phyloP scores from a whole-genome alignment of 257 asterid species.

The Nicotiana tomentosiformis region DNA sequence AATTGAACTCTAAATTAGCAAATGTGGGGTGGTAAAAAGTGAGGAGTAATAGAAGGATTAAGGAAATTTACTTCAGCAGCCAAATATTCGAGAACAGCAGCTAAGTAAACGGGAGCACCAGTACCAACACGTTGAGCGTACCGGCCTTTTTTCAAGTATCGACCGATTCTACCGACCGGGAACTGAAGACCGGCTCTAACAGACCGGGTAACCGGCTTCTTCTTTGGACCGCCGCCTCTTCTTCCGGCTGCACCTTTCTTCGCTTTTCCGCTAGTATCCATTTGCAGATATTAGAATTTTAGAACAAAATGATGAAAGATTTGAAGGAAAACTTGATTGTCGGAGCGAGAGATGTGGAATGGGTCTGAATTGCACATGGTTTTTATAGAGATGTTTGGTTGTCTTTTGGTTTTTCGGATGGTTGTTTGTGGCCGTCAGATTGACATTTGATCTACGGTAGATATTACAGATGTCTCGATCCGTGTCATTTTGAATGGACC shows the following conservation, averaged over 20 bases:
- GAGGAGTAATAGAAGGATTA: neutral
- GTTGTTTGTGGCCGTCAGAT: conserved; percentile 18
- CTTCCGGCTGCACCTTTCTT: conserved; percentile 45
- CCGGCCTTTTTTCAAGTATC: conserved; percentile 34
- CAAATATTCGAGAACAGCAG: conserved; percentile 38
- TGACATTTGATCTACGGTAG: conserved; percentile 6
- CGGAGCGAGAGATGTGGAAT: neutral
- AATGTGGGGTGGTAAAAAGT: neutral
- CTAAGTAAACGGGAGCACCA: conserved; percentile 40
- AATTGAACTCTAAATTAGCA: neutral
- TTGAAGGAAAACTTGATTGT: neutral
- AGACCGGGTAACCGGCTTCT: conserved; percentile 36
- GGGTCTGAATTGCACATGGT: neutral
- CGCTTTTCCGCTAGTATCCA: conserved; percentile 23
- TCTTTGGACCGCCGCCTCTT: conserved; percentile 39
- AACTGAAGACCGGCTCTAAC: conserved; percentile 37
- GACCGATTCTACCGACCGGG: conserved; percentile 45
- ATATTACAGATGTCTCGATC: neutral
- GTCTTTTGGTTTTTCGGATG: neutral
- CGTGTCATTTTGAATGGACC: conserved; percentile 24
- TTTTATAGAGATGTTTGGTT: neutral
- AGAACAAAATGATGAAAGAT: too few relatives aligned
- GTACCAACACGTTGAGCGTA: conserved; percentile 33
- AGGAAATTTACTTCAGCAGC: conserved; percentile 32
- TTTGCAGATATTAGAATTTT: neutral